Evolutionary conservation across 2,329 filamentous ascomycete species (phyloP), one percentile per base, ranked within the genome.

Genomic region (Colletotrichum sp.): DNA sequence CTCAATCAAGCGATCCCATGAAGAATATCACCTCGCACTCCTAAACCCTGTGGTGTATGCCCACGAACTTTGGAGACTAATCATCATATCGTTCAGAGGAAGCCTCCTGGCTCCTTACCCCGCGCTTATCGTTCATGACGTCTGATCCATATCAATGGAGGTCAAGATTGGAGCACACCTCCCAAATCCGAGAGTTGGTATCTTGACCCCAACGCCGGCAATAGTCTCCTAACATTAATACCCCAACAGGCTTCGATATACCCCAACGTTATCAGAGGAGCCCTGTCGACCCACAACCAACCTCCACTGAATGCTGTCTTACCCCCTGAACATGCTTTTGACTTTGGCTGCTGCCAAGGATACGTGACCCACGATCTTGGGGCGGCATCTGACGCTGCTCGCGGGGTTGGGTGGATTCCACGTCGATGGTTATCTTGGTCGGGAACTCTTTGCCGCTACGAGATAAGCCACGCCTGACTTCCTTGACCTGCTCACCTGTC

Each of bases 211-310:
- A 65, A 76, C 44, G 21, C 15, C 28, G 34, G 57, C 70, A 36
- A 18, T 30, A 16, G 9, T 55, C 30, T 9, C 32, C 8, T 5
- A 34, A 24, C 15, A 52, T 52, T 52, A 21, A 52, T 66, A 69
- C 72, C n/a, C 75, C 75, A 76, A 77, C 44, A 28, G 3, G 7
- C 39, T 52, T 28, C 5, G 21, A 69, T 15, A 68, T 71, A 76
- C 75, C 30, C 75, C 75, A 77, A 77, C 64, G 68, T 77, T 76
- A 72, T 76, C 68, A 62, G n/a, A 12, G 15, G 16, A 68, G 26
- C 59, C 68, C 32, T 66, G 16, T 34, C 30, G 30, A 21, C 21
- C 60, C 59, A 69, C 18, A 44, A 52, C 36, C 44, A 28, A 52
- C 39, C 59, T 57, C 73, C 73, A 64, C 59, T 63, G 16, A 72